phyloP scores from a whole-genome alignment of 2,329 filamentous ascomycete species.

The Penicillium vulpinum region DNA sequence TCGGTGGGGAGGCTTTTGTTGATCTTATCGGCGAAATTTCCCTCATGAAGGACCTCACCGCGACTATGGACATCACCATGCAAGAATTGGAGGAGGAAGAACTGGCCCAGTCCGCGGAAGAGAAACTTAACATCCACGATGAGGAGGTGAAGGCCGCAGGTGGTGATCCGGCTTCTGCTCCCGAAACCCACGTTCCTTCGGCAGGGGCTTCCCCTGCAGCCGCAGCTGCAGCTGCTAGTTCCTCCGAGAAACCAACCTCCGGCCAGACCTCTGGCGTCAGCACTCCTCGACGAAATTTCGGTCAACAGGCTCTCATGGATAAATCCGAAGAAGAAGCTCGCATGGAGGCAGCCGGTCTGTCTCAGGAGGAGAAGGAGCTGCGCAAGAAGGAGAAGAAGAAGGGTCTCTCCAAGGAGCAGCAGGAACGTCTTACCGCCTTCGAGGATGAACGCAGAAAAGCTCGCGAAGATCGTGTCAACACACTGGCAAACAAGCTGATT shows the following conservation, averaged over 20 bases:
- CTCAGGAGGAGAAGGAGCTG: constrained; percentile 72
- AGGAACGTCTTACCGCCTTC: constrained; percentile 84
- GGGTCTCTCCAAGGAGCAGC: constrained; percentile 84
- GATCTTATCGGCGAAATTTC: constrained; percentile 98
- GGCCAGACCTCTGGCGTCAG: constrained; percentile 43
- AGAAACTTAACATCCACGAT: constrained; percentile 49
- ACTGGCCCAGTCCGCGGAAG: constrained; percentile 55
- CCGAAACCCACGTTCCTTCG: constrained; percentile 55
- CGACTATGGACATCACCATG: constrained; percentile 98
- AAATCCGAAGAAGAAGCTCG: constrained; percentile 76
- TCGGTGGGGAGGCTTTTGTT: constrained; percentile 91
- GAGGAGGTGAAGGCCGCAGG: constrained; percentile 47
- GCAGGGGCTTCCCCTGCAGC: constrained; percentile 51
- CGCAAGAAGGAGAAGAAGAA: constrained; percentile 88
- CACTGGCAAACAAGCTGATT: constrained; percentile 77
- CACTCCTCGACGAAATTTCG: constrained; percentile 59
- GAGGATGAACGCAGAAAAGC: constrained; percentile 81
- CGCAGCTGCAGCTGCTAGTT: constrained; percentile 18
- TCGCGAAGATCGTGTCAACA: constrained; percentile 86
- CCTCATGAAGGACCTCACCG: constrained; percentile 96
- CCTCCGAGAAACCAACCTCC: constrained; percentile 23
- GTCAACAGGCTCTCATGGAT: constrained; percentile 85
- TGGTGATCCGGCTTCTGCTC: constrained; percentile 20
- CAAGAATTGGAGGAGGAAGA: constrained; percentile 72
- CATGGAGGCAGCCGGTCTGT: constrained; percentile 64